These are phyloP conservation scores for Tolypocladium capitatum DNA, from an alignment of 2,329 filamentous ascomycete species.

Conservation along the genomic window DNA sequence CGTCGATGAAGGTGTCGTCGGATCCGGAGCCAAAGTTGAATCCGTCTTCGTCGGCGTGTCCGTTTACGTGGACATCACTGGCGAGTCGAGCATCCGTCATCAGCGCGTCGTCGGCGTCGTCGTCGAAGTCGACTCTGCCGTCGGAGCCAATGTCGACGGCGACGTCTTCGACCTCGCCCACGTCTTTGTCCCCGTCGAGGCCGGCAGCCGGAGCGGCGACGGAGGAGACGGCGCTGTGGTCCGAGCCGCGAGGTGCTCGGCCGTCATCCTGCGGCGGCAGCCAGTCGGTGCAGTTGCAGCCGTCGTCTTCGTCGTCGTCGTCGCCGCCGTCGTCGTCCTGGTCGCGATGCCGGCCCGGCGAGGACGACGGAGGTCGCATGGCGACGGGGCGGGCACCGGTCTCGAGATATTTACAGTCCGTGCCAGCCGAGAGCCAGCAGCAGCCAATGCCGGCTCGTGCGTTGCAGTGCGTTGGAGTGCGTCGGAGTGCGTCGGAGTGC, in stretches of 20 bases:
- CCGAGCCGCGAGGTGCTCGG: background rate
- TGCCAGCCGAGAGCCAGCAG: background rate
- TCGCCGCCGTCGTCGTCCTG: background rate
- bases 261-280: slow-evolving; percentile 3
- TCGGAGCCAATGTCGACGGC: background rate
- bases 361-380: slow-evolving; percentile 7
- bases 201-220: background rate
- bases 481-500: too few relatives aligned
- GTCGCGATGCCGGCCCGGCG: slow-evolving; percentile 3
- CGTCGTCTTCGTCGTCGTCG: background rate
- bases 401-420: background rate
- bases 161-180: background rate
- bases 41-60: background rate
- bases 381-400: background rate
- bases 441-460: background rate
- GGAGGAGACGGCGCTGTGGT: background rate
- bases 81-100: background rate
- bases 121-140: background rate
- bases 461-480: too few relatives aligned
- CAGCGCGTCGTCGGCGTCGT: background rate
- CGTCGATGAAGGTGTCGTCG: background rate
- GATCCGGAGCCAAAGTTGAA: slow-evolving; percentile 1
- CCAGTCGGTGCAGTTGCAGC: background rate
- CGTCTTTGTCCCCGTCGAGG: background rate
- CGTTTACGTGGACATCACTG: background rate